A percentile compares a stretch with the other conserved stretches of the same genome.
Evolutionary conservation across 768 basidiomycete genomes (phyloP).

Genomic region (Mycena vulgaris): DNA sequence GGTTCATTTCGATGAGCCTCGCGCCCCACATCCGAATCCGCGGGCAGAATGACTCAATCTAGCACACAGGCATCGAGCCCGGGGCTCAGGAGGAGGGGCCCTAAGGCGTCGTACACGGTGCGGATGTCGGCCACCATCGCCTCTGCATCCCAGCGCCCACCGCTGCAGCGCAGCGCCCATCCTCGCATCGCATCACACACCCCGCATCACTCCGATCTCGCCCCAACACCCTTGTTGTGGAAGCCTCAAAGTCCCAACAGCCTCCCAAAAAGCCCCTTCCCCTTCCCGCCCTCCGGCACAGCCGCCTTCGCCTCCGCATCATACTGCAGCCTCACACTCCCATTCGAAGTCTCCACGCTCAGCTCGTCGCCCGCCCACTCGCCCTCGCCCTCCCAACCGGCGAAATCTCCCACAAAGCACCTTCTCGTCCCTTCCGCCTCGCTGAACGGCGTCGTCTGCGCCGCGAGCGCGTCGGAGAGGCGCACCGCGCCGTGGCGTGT

Average conservation of each 20-base stretch:
- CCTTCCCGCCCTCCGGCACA: not conserved
- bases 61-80: too few species aligned
- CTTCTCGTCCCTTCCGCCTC: conserved; percentile 50
- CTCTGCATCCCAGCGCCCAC: too few species aligned
- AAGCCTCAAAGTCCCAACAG: not conserved
- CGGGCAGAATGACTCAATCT: too few species aligned
- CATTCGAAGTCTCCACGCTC: conserved; percentile 51
- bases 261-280: not conserved
- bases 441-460: conserved; percentile 50
- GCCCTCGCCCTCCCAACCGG: conserved; percentile 44
- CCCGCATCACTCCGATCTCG: too few species aligned
- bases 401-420: conserved; percentile 60
- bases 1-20: too few species aligned
- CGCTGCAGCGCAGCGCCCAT: too few species aligned
- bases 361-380: not conserved
- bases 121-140: too few species aligned
- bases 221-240: too few species aligned
- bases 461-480: conserved; percentile 51
- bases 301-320: conserved; percentile 47
- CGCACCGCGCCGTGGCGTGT: conserved; percentile 49
- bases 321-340: conserved; percentile 55
- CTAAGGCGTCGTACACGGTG: too few species aligned
- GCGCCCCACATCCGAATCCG: too few species aligned
- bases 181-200: too few species aligned
- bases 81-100: too few species aligned